Evolutionary conservation across 352 stramenopile genomes (phyloP).

Genomic region (Phytophthora ohioensis): DNA sequence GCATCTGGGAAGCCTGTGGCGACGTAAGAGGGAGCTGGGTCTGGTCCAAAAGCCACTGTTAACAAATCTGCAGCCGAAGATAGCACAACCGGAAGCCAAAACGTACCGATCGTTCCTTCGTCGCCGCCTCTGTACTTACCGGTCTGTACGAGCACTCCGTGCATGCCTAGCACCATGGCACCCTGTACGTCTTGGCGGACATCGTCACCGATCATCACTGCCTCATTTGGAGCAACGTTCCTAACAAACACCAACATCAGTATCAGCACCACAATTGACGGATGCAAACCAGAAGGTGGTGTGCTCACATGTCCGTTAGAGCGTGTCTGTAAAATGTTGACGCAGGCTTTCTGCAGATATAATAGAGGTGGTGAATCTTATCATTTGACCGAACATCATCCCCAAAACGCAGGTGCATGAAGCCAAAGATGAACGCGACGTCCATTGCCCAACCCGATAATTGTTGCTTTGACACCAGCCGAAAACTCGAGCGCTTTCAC

Average conservation of each 20-base stretch:
- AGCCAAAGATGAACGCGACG: background rate
- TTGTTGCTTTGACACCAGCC: conserved; percentile 42
- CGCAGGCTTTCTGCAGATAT: conserved; percentile 50
- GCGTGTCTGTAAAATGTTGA: conserved; percentile 57
- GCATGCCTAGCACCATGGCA: conserved; percentile 58
- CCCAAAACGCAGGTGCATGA: background rate
- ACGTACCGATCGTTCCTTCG: conserved; percentile 38
- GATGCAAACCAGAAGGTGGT: background rate
- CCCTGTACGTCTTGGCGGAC: conserved; percentile 58
- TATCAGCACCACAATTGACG: conserved; percentile 1
- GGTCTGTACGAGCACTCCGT: conserved; percentile 53
- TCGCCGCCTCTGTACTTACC: conserved; percentile 60
- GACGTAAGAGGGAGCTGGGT: conserved; percentile 29
- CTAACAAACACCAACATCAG: conserved; percentile 22
- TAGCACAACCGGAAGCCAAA: background rate
- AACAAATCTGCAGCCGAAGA: conserved; percentile 9
- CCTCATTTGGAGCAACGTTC: conserved; percentile 36
- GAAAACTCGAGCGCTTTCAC: conserved; percentile 65
- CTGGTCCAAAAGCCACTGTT: background rate
- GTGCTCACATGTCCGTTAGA: conserved; percentile 51
- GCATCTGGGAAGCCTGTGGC: conserved; percentile 39
- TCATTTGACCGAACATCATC: background rate
- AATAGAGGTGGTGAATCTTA: background rate
- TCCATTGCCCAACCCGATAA: conserved; percentile 49
- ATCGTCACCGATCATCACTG: conserved; percentile 71